These are phyloP conservation scores for Arachnomyces sp. DNA, from an alignment of 2,329 filamentous ascomycete species.

Conservation along the genomic window DNA sequence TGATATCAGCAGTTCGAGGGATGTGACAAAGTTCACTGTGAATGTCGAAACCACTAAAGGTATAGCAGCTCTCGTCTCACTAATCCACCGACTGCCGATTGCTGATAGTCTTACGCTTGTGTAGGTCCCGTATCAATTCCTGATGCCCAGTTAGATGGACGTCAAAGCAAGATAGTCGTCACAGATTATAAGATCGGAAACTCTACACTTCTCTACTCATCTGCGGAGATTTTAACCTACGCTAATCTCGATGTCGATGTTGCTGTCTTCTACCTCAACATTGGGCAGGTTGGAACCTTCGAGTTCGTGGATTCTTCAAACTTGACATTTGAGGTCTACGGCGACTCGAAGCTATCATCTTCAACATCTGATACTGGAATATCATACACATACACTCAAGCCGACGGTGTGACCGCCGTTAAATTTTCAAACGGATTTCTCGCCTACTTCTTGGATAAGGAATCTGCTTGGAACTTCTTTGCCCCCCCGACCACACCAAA, in stretches of 20 bases:
- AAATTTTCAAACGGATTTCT: slow-evolving; percentile 43
- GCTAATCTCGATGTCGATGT: slow-evolving; percentile 34
- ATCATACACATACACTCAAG: slow-evolving; percentile 42
- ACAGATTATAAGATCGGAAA: slow-evolving; percentile 45
- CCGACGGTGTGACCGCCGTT: slow-evolving; percentile 38
- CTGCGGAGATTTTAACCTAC: slow-evolving; percentile 44
- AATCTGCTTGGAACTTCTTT: slow-evolving; percentile 50
- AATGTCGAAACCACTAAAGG: slow-evolving; percentile 42
- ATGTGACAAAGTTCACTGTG: slow-evolving; percentile 39
- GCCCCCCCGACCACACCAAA: slow-evolving; percentile 41
- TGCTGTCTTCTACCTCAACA: slow-evolving; percentile 42
- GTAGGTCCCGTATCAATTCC: slow-evolving; percentile 24
- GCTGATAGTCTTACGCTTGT: too few species aligned
- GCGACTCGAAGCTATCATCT: slow-evolving; percentile 28
- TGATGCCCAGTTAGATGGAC: slow-evolving; percentile 42
- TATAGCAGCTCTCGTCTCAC: slow-evolving; percentile 22
- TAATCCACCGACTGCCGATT: neutral
- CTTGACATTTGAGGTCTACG: slow-evolving; percentile 35
- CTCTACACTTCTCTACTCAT: slow-evolving; percentile 43
- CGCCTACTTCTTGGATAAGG: slow-evolving; percentile 45
- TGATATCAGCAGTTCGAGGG: slow-evolving; percentile 36
- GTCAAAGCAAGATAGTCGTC: slow-evolving; percentile 48
- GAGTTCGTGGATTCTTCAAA: slow-evolving; percentile 35
- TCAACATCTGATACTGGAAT: slow-evolving; percentile 21
- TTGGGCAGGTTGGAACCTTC: slow-evolving; percentile 44